These are phyloP conservation scores for Oxytropis ochrocephala DNA, from an alignment of 306 rosid species.

Conservation along the genomic window DNA sequence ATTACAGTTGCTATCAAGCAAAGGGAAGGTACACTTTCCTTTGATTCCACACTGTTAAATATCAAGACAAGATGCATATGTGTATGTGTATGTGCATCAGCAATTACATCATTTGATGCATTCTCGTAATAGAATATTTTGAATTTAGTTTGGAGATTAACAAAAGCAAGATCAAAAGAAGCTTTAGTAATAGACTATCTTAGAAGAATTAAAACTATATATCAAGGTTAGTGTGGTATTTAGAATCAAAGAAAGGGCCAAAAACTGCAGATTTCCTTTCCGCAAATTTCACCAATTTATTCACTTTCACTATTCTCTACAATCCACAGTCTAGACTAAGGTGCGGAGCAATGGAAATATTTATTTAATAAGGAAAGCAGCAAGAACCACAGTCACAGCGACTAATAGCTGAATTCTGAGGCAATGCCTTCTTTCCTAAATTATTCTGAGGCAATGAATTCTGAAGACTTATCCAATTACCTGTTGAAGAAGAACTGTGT, in stretches of 20 bases:
- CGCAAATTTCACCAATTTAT: background rate
- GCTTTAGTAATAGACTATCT: background rate
- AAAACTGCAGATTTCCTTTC: background rate
- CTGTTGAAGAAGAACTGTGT: slow-evolving; percentile 97
- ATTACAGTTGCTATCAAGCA: background rate
- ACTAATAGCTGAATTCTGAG: background rate
- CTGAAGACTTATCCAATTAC: slow-evolving; percentile 30
- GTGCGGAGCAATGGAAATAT: background rate
- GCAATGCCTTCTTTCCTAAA: background rate
- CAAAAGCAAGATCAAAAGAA: slow-evolving; percentile 6
- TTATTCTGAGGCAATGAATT: background rate
- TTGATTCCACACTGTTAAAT: too few species aligned
- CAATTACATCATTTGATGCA: too few species aligned
- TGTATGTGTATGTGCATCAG: too few species aligned
- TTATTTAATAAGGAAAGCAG: background rate
- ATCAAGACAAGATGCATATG: too few species aligned
- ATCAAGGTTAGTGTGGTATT: slow-evolving; percentile 13
- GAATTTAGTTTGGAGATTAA: slow-evolving; percentile 1
- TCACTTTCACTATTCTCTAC: background rate
- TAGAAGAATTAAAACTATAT: background rate
- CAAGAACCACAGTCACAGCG: background rate
- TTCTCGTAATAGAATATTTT: background rate
- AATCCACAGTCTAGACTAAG: background rate
- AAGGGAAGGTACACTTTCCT: background rate
- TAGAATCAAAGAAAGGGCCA: background rate